A percentile compares a stretch with the other conserved stretches of the same genome.
Evolutionary conservation across 345 rosid genomes (phyloP).

Genomic region (Ailanthus altissimus): DNA sequence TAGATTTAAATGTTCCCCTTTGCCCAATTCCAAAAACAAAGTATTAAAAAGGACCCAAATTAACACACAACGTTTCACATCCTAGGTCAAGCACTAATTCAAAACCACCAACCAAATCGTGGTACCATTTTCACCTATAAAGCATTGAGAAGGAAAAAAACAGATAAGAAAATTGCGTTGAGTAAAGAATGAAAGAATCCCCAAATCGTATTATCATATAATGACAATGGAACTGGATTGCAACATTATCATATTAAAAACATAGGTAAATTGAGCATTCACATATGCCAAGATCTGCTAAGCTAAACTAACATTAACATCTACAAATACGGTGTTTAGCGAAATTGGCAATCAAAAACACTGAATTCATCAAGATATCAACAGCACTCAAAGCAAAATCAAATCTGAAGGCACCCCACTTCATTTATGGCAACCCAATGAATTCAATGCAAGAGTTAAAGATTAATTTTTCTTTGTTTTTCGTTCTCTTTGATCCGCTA

Average conservation of each 20-base stretch:
- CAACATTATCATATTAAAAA: not conserved
- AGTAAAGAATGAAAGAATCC: not conserved
- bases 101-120: not conserved
- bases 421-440: not conserved
- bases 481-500: not conserved
- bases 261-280: not conserved
- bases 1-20: not conserved
- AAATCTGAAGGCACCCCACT: not conserved
- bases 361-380: not conserved
- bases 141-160: not conserved
- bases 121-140: not conserved
- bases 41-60: not conserved
- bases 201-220: not conserved
- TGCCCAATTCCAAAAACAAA: not conserved
- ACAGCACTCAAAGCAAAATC: not conserved
- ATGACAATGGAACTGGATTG: not conserved
- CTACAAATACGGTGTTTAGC: not conserved
- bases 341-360: not conserved
- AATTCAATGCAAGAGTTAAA: not conserved
- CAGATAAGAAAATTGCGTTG: not conserved
- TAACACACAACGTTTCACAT: not conserved
- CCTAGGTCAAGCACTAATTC: not conserved
- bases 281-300: conserved; percentile 1
- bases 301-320: not conserved
- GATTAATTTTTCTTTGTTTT: not conserved